Evolutionary conservation across 2,329 filamentous ascomycete species (phyloP), one percentile per base, ranked within the genome.

Genomic region (Trichophyton simii): DNA sequence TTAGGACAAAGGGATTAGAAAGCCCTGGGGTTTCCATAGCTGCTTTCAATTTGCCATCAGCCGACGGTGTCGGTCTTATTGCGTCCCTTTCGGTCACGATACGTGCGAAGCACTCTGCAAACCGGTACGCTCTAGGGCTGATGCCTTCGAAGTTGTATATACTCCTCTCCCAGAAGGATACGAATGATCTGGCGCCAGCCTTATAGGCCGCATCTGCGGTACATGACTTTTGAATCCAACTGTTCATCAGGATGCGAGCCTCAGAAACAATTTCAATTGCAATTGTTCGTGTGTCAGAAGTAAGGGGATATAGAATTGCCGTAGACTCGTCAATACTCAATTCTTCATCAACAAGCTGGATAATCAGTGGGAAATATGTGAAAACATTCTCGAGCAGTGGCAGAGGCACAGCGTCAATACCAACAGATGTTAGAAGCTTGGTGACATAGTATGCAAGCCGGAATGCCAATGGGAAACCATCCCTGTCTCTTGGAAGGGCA

Each of bases 381-480:
- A 82, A 75, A 2, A 83, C 63, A n/a, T 73, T 68, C 61, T 74
- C 69, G 25, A 71, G 67, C 58, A 71, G 64, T 48, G 72, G 70
- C 50, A 71, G 57, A 44, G 72, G 66, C 6, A 76, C 58, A 38
- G 67, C 65, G 13, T 70, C 66, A 11, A 74, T 65, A 2, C 76
- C 59, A 20, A 76, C 71, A 1, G 71, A 72, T 18, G 75, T 73
- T 36, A 91, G 70, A 0, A 94, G 70, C 57, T 80, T 80, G 4
- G 79, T 77, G 0, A 84, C 81, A 70, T 91, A 96, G 57, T 87
- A 78, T 0, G 87, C 84, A 76, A 95, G 88, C 61, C 92, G 82
- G 13, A 89, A 82, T 0, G 89, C 84, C 60, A 88, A 78, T 1
- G 89, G 89, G 36, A 85, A 83, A 0, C 88, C 88, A 65, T 83